phyloP scores from a whole-genome alignment of 2,329 filamentous ascomycete species.

The Cladophialophora bantiana region DNA sequence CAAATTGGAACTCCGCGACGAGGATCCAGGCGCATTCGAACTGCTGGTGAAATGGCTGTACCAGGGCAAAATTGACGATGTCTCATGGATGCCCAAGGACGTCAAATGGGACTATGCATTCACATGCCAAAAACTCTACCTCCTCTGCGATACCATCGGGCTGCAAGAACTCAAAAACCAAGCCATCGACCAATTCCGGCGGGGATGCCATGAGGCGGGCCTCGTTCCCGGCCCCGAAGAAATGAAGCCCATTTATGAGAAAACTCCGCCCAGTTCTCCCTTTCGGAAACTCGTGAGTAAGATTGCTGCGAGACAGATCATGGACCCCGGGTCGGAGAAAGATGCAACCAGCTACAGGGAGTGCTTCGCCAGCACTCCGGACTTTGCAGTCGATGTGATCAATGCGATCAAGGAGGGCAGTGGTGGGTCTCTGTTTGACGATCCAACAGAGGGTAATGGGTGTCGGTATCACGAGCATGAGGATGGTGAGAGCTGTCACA shows the following conservation, averaged over 20 bases:
- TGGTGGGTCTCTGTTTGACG: constrained; percentile 59
- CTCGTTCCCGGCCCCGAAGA: constrained; percentile 63
- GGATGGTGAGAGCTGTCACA: constrained; percentile 46
- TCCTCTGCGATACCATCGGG: constrained; percentile 60
- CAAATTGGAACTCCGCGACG: constrained; percentile 56
- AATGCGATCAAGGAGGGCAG: constrained; percentile 59
- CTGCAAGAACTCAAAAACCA: constrained; percentile 60
- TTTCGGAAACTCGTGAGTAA: constrained; percentile 60
- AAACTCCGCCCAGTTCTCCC: constrained; percentile 53
- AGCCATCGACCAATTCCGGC: constrained; percentile 62
- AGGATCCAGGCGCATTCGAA: constrained; percentile 61
- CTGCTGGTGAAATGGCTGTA: constrained; percentile 65
- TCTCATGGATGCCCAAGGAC: constrained; percentile 53
- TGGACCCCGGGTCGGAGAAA: constrained; percentile 60
- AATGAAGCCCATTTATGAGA: constrained; percentile 61
- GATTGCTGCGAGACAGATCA: constrained; percentile 64
- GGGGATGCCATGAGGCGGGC: constrained; percentile 57
- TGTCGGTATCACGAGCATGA: constrained; percentile 61
- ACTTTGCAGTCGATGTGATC: constrained; percentile 62
- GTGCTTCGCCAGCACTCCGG: constrained; percentile 58
- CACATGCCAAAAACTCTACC: constrained; percentile 60
- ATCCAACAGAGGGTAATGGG: constrained; percentile 56
- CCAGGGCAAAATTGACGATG: constrained; percentile 60
- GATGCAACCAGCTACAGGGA: constrained; percentile 58
- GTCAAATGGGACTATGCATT: constrained; percentile 63